Evolutionary conservation across 108 stramenopile genomes (phyloP).

Genomic region (Nitzschia sp.): DNA sequence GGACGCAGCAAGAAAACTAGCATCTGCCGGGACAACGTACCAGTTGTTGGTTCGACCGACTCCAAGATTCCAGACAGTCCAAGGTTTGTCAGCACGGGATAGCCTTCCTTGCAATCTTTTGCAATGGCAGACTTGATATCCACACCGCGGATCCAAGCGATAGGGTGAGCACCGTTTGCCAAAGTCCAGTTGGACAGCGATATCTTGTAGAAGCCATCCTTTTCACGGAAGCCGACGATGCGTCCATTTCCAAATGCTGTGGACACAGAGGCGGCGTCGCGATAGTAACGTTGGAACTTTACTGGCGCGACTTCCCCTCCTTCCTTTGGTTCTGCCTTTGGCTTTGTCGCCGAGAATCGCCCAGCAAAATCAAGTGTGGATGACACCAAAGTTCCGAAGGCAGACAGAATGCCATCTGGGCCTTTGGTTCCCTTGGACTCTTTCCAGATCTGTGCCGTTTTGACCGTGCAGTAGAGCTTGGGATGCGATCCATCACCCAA

Average conservation of each 20-base stretch:
- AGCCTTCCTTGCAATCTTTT: constrained; percentile 84
- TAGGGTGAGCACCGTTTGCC: constrained; percentile 53
- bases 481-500: constrained; percentile 75
- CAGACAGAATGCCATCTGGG: constrained; percentile 66
- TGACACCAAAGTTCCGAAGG: constrained; percentile 67
- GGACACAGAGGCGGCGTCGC: constrained; percentile 80
- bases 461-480: constrained; percentile 72
- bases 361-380: constrained; percentile 23
- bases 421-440: constrained; percentile 35
- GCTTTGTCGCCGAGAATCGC: constrained; percentile 17
- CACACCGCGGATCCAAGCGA: constrained; percentile 61
- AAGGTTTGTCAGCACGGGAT: constrained; percentile 75
- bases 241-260: constrained; percentile 81
- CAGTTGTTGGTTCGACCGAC: constrained; percentile 85
- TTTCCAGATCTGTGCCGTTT: constrained; percentile 74
- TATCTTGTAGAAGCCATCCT: constrained; percentile 82
- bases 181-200: constrained; percentile 54
- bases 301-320: constrained; percentile 12
- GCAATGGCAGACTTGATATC: constrained; percentile 78
- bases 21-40: not conserved
- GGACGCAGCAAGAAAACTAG: not conserved
- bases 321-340: constrained; percentile 22
- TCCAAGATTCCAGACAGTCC: constrained; percentile 82
- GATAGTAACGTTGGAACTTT: constrained; percentile 73
- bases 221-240: constrained; percentile 61